Conservation (phyloP, 2,329 filamentous ascomycete genomes). For the Diaporthe sp. region DNA sequence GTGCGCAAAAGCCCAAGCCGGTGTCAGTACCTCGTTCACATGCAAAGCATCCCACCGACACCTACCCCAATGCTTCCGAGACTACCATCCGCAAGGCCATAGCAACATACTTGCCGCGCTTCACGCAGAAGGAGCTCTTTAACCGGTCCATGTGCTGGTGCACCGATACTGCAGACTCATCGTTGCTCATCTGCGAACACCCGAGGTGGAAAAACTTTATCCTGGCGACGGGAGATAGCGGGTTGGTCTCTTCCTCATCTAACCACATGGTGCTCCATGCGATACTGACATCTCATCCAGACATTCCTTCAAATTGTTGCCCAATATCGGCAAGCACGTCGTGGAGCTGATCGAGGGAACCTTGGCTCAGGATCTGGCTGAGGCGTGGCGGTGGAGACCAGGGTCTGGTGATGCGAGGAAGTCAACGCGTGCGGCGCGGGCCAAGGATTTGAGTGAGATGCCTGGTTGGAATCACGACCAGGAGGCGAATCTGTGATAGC, state of each 20-base stretch:
- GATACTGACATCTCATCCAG: conserved; percentile 43
- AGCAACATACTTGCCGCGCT: conserved; percentile 47
- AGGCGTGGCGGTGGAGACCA: conserved; percentile 59
- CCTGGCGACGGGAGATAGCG: conserved; percentile 60
- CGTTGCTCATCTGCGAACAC: conserved; percentile 52
- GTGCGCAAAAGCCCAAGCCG: conserved; percentile 44
- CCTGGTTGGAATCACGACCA: conserved; percentile 54
- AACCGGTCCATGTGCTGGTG: conserved; percentile 52
- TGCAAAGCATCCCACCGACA: conserved; percentile 52
- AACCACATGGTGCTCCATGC: background rate
- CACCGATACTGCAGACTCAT: conserved; percentile 50
- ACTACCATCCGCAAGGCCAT: conserved; percentile 47
- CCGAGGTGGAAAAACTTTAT: conserved; percentile 58
- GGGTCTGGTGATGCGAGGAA: conserved; percentile 56
- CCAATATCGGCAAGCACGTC: conserved; percentile 60
- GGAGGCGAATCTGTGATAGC: background rate
- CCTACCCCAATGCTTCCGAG: conserved; percentile 51
- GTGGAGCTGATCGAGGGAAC: conserved; percentile 58
- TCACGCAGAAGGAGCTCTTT: conserved; percentile 47
- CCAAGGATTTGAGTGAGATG: conserved; percentile 60
- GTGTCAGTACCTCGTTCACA: conserved; percentile 53
- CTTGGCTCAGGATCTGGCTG: conserved; percentile 52
- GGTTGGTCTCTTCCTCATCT: conserved; percentile 49
- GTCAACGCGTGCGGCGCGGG: conserved; percentile 53
- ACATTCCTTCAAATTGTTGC: conserved; percentile 60